Base-by-base conservation (phyloP, 371 early-diverging fungal genomes). In the Fennellomyces sp. region DNA sequence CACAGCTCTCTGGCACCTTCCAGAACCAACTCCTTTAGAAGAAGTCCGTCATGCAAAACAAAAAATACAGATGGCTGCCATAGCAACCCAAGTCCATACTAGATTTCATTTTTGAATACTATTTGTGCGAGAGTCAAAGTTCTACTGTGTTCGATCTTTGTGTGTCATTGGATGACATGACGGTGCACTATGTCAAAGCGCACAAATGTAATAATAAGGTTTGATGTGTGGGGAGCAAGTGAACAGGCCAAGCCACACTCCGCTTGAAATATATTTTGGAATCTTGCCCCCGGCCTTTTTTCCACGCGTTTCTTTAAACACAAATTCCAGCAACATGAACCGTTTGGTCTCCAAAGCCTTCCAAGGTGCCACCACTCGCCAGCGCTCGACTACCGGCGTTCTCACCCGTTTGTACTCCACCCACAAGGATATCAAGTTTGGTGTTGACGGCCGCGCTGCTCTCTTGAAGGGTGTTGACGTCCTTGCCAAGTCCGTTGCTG, bases 401-500 rank as follows among this genome's bases (percentile, higher is more conserved):
- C 63, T 84, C 45, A 73, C 72, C 67, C 89, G 93, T 69, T 70
- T 80, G 50, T 94, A 93, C 80, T 88, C 92, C 45, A 84, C 89
- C 45, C 96, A 96, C 88, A 98, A 98, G 87, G 96, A 95, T 75
- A 85, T 98, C 75, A 76, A 83, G 71, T 98, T 97, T 80, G 97
- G 97, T 54, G 92, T 94, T 66, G 97, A 97, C 52, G 98, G 95
- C 63, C 90, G 98, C 69, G 94, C 94, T 70, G 84, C 85, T 50
- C 85, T 98, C 53, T 90, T 96, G 53, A 82, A 84, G 65, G 98
- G 98, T 81, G 97, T 97, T 52, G 96, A 98, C 65, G 79, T 94
- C 39, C 91, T 98, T 54, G 96, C 98, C 71, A 93, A 91, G 76
- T 97, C 98, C 28, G 98, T 98, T 29, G 98, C 98, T 38, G 95